Percentiles rank a stretch among this genome's conserved stretches.
Conservation (phyloP, 441 rosid species). For the Pelargonium exstipulatum region DNA sequence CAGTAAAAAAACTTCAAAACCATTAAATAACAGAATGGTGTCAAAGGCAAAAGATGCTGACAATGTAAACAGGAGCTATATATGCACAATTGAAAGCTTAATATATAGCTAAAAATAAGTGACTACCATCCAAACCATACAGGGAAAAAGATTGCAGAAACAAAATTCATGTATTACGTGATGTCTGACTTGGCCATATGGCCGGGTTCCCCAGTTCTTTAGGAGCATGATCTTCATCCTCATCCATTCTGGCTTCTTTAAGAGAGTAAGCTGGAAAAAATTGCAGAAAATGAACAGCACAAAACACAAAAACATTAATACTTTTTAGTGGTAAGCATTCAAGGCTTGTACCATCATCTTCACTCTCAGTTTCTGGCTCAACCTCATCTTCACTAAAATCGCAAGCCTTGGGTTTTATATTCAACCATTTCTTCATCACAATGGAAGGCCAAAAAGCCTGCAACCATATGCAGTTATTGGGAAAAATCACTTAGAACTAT, state of each 20-base stretch:
- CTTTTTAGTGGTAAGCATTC: not conserved
- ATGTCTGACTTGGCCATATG: conserved; percentile 34
- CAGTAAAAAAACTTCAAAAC: no score
- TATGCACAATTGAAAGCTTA: not conserved
- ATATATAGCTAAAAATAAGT: no score
- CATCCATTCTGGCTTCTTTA: conserved; percentile 42
- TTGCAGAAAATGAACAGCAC: conserved; percentile 8
- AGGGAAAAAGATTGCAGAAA: not conserved
- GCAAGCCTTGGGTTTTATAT: conserved; percentile 65
- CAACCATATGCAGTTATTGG: conserved; percentile 20
- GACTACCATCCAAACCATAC: no score
- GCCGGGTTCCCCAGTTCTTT: conserved; percentile 30
- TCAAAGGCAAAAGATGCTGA: not conserved
- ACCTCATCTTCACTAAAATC: conserved; percentile 96
- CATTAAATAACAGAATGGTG: not conserved
- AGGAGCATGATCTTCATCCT: conserved; percentile 30
- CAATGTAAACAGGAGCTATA: not conserved
- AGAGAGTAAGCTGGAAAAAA: conserved; percentile 48
- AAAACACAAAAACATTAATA: not conserved
- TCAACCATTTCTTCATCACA: conserved; percentile 97
- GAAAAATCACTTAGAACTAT: no score
- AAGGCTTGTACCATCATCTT: conserved; percentile 66
- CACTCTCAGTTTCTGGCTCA: conserved; percentile 87
- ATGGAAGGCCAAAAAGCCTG: conserved; percentile 95
- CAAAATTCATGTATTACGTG: conserved; percentile 40